Conservation (phyloP, 768 basidiomycete genomes). For the Rhizopogon vulgaris region DNA sequence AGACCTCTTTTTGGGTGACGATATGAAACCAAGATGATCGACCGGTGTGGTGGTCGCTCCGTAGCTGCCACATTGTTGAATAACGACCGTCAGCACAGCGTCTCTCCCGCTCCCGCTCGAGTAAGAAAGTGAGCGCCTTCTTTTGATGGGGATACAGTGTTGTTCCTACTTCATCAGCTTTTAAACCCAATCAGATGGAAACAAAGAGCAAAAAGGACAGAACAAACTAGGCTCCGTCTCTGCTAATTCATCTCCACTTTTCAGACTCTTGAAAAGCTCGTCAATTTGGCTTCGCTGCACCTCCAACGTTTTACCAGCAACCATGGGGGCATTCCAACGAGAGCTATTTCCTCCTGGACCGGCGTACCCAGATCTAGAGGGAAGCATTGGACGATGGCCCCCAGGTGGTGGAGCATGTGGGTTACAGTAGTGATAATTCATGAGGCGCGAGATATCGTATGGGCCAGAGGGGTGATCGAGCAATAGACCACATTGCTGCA, state of each 20-base stretch:
- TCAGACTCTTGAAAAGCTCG: conserved; percentile 84
- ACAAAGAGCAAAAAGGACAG: conserved; percentile 9
- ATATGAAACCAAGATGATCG: conserved; percentile 68
- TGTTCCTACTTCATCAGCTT: conserved; percentile 73
- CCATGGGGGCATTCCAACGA: conserved; percentile 53
- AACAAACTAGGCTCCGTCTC: conserved; percentile 83
- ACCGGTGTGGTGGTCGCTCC: conserved; percentile 41
- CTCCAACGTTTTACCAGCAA: conserved; percentile 75
- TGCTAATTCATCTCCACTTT: conserved; percentile 77
- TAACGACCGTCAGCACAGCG: conserved; percentile 50
- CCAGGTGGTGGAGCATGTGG: conserved; percentile 82
- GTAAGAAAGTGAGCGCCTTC: conserved; percentile 91
- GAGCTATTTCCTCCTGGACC: conserved; percentile 31
- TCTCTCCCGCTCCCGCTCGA: conserved; percentile 78
- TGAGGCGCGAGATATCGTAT: conserved; percentile 54
- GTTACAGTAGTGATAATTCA: conserved; percentile 73
- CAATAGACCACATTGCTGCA: conserved; percentile 60
- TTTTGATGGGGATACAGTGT: conserved; percentile 95
- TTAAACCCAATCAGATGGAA: conserved; percentile 11
- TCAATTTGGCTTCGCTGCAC: conserved; percentile 92
- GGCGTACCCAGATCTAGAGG: conserved; percentile 36
- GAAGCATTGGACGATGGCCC: conserved; percentile 42
- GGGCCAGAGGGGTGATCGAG: conserved; percentile 77
- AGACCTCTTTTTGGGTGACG: conserved; percentile 76
- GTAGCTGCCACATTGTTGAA: conserved; percentile 67